Base-by-base conservation (phyloP, 371 early-diverging fungal genomes). In the Zopfochytrium polystomum region DNA sequence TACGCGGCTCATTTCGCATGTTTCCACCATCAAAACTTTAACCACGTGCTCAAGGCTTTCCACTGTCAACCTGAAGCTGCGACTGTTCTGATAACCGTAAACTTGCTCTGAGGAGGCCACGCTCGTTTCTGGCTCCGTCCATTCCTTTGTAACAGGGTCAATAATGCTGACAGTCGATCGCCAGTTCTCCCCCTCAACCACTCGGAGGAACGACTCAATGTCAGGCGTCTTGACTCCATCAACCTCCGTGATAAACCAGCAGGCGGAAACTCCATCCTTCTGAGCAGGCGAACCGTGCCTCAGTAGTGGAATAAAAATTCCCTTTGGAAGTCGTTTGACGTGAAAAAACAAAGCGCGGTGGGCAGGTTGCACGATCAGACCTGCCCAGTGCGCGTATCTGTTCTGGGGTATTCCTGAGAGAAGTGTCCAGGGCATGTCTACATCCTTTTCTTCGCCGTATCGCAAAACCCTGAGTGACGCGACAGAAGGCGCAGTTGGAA, bases 341-440 rank as follows among this genome's bases (percentile, higher is more conserved):
- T 90, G 89, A 66, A 87, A 88, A 38, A 84, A 73, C 3, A 88
- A 85, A 2, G 87, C 87, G 60, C 85, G 82, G 74, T 90, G 90
- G 32, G 90, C 88, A 71, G 85, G 66, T 76, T 71, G 72, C 48
- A 71, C 79, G 44, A 90, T 69, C 0, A 89, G 89, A 11, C 92
- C 92, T 6, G 83, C 83, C 91, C 91, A 92, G 11, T 81, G 78
- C 25, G 90, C 73, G 9, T 89, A 78, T 3, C 82, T 74, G n/a
- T 76, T 79, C 5, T 55, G 60, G 0, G 68, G 65, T 1, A 76
- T 74, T 4, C 74, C 78, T 23, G 73, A 60, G 38, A 82, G 63
- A 11, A 66, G 60, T 2, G 74, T 69, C 13, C 85, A 50, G 3
- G 67, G 62, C 23, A 67, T 54, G 25, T 22, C 55, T 27, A 85